These are phyloP conservation scores for Nakataea oryzae DNA, from an alignment of 2,329 filamentous ascomycete genomes.

Conservation along the genomic window DNA sequence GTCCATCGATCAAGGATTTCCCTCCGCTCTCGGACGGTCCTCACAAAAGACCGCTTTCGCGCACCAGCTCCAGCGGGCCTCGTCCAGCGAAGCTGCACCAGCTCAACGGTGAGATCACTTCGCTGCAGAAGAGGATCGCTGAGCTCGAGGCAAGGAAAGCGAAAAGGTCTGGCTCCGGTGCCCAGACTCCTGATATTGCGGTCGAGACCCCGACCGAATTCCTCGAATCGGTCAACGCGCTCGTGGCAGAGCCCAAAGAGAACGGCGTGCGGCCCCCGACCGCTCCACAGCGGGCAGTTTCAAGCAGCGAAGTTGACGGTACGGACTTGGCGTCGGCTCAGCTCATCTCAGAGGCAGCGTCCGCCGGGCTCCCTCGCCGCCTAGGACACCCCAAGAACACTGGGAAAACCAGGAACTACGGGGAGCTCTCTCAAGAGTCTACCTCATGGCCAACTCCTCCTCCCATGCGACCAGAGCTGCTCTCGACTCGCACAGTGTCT, in stretches of 20 bases:
- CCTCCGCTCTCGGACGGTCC: slow-evolving; percentile 28
- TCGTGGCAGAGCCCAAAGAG: neutral
- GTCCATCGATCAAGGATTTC: slow-evolving; percentile 30
- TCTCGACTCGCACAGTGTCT: slow-evolving; percentile 2
- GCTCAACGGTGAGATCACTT: slow-evolving; percentile 36
- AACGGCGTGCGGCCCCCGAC: neutral
- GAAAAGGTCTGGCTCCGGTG: slow-evolving; percentile 19
- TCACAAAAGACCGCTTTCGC: slow-evolving; percentile 6
- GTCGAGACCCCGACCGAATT: slow-evolving; percentile 17
- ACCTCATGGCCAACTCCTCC: neutral
- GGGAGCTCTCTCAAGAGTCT: neutral
- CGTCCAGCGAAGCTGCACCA: slow-evolving; percentile 1
- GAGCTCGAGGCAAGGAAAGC: slow-evolving; percentile 45
- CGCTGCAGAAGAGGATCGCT: slow-evolving; percentile 48
- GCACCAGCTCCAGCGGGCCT: neutral
- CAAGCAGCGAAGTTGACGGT: slow-evolving; percentile 10
- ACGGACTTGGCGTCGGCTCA: slow-evolving; percentile 13
- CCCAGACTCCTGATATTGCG: slow-evolving; percentile 16
- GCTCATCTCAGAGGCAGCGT: slow-evolving; percentile 12
- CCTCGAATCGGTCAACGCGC: slow-evolving; percentile 5
- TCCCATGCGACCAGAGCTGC: neutral
- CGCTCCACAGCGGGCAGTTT: slow-evolving; percentile 9
- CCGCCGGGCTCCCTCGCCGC: slow-evolving; percentile 15
- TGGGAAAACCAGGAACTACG: slow-evolving; percentile 4
- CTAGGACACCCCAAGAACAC: slow-evolving; percentile 5